Evolutionary conservation across 2,329 filamentous ascomycete species (phyloP), one percentile per base, ranked within the genome.

Genomic region (Laburnicola sp.): DNA sequence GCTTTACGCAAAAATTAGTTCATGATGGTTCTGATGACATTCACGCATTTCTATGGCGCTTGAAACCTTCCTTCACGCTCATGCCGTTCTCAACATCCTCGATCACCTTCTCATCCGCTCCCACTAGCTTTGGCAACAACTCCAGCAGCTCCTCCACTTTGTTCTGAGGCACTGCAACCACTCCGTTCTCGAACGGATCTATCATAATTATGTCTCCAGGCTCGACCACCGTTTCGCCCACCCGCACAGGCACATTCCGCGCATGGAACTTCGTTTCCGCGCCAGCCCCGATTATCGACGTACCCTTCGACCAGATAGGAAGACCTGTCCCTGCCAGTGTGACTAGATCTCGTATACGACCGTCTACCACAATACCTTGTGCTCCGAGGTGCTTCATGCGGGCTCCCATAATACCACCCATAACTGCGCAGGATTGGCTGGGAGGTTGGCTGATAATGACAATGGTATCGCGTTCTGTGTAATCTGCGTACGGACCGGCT

Each of bases 351-450:
- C 88, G 78, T 4, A 87, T 82, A 34, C 87, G 76, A 1, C 88
- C 88, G 58, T 84, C 80, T 6, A 89, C 84, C n/a, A 91, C 74
- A 8, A 87, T 79, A 2, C 80, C 86, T 58, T 77, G 76, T 16
- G 82, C 82, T 10, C 82, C 81, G 8, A 86, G 76, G 10, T 80
- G 68, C 62, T 84, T 83, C 80, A 91, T 87, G 21, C 88, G 78
- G 27, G 82, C 75, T 4, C 86, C 88, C 81, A 91, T 88, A 57
- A 91, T 89, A 16, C 88, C 88, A n/a, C 88, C 88, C 4, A 89
- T 80, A 6, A 89, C 80, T 4, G 88, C 88, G 70, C 88, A 89
- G 45, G 78, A 79, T 66, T 90, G 86, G 0, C 77, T 79, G 0
- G 75, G 63, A 0, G 87, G 86, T 62, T 91, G 87, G 54, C 83